These are phyloP conservation scores for Yarrowia keelungensis DNA, from an alignment of 805 yeast species.

Conservation along the genomic window DNA sequence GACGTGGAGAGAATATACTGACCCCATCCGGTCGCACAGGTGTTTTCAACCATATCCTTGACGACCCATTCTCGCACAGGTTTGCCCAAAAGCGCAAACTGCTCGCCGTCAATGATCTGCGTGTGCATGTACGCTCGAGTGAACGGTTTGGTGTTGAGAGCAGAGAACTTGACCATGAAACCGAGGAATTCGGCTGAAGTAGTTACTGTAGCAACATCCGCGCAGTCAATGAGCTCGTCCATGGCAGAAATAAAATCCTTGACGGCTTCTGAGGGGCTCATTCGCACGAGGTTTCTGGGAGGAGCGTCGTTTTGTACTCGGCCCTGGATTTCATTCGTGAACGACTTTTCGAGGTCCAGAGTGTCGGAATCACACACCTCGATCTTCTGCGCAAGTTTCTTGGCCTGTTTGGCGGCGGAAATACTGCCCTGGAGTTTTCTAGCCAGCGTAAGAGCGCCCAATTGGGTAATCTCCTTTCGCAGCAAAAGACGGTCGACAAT, in stretches of 20 bases:
- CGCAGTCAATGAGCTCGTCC: conserved; percentile 41
- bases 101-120: conserved; percentile 19
- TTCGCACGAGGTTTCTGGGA: conserved; percentile 43
- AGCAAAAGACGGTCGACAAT: conserved; percentile 6
- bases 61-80: conserved; percentile 46
- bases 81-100: conserved; percentile 38
- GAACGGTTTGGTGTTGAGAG: conserved; percentile 44
- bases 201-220: conserved; percentile 40
- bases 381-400: background rate
- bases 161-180: conserved; percentile 47
- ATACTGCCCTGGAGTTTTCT: background rate
- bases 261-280: conserved; percentile 43
- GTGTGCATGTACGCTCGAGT: conserved; percentile 46
- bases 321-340: conserved; percentile 45
- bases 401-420: conserved; percentile 25
- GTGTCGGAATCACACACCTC: background rate
- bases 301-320: conserved; percentile 46
- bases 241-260: conserved; percentile 41
- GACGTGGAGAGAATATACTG: conserved; percentile 44
- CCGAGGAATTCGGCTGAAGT: conserved; percentile 49
- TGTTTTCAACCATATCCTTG: conserved; percentile 55
- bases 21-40: conserved; percentile 51
- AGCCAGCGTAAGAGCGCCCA: conserved; percentile 15
- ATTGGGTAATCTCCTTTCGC: conserved; percentile 6
- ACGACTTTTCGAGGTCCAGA: conserved; percentile 9